These are phyloP conservation scores for Mycena sanguinolenta DNA, from an alignment of 768 basidiomycete species.

Conservation along the genomic window DNA sequence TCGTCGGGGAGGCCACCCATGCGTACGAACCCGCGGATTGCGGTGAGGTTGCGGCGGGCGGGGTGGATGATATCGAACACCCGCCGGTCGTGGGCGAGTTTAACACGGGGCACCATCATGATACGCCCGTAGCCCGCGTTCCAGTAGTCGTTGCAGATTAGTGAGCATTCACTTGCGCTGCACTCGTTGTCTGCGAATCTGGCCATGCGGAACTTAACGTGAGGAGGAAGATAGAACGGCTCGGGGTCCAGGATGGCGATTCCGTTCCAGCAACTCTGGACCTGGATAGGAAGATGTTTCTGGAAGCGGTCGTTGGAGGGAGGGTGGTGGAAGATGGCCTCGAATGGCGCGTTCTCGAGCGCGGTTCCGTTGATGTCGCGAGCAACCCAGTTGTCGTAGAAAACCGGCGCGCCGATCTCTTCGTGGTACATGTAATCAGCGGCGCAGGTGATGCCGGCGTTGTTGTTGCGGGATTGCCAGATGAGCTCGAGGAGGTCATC, in stretches of 20 bases:
- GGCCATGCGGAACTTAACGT: constrained; percentile 97
- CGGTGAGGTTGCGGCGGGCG: constrained; percentile 88
- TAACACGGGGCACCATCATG: constrained; percentile 97
- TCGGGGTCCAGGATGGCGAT: constrained; percentile 96
- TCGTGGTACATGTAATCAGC: constrained; percentile 99
- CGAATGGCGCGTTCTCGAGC: constrained; percentile 97
- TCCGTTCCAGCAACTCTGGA: constrained; percentile 99
- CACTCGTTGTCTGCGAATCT: constrained; percentile 89
- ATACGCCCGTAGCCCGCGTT: constrained; percentile 95
- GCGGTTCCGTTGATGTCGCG: constrained; percentile 99
- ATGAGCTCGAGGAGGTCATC: constrained; percentile 98
- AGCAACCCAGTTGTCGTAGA: constrained; percentile 99
- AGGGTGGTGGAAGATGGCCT: constrained; percentile 90
- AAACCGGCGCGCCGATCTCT: constrained; percentile 92
- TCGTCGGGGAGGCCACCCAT: constrained; percentile 98
- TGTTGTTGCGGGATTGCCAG: constrained; percentile 93
- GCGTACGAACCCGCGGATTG: constrained; percentile 93
- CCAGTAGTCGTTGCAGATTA: constrained; percentile 99
- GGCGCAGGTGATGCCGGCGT: constrained; percentile 98
- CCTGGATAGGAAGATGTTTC: constrained; percentile 92
- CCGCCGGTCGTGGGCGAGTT: constrained; percentile 95
- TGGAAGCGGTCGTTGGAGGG: constrained; percentile 87
- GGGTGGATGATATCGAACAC: constrained; percentile 98
- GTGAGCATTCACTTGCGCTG: constrained; percentile 93
- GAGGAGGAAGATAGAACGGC: constrained; percentile 92